Base-by-base conservation (phyloP, 148 eudicot species). In the Chenopodium berlandieri region DNA sequence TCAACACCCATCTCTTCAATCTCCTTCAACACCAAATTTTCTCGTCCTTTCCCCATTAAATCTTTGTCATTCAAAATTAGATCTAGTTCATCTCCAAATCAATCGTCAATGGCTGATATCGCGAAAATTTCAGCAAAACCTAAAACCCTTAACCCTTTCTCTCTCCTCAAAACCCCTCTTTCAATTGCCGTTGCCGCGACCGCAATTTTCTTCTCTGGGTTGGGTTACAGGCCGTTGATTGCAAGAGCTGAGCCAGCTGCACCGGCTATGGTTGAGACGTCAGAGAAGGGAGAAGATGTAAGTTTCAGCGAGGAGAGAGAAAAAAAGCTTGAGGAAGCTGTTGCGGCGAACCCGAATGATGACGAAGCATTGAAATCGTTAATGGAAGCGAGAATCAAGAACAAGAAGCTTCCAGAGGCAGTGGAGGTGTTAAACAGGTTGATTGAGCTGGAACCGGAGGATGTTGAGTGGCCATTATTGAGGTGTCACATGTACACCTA, bases 341-440 rank as follows among this genome's bases (percentile, higher is more conserved):
- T 87, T 48, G 31, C 20, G 3, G 80, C 88, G 9, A 72, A 87
- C 75, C 92, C 92, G 0, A 40, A 85, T 32, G 92, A 92, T 16
- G 81, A 82, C 0, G 65, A 88, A 11, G 81, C 83, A 4, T 74
- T 95, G 19, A 87, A 85, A 75, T 80, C 79, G 30, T 74, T 93
- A 58, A 86, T 95, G 92, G 98, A 95, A 62, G 34, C 80, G 4
- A 86, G 86, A 72, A 87, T 93, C 22, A 91, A 89, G 87, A 83
- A 66, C 71, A 81, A 85, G 56, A 91, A 93, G 70, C 78, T 92
- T 2, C 81, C 71, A 0, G 91, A 92, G 85, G 96, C 94, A 0
- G 87, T 93, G 2, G 86, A 79, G 20, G 84, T 89, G 5, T 25
- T 92, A 0, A 84, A 90, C n/a, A 87, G 76, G 84, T 44, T 95